Evolutionary conservation across 768 basidiomycete species (phyloP).

Genomic region (Tylopilus intermedius): DNA sequence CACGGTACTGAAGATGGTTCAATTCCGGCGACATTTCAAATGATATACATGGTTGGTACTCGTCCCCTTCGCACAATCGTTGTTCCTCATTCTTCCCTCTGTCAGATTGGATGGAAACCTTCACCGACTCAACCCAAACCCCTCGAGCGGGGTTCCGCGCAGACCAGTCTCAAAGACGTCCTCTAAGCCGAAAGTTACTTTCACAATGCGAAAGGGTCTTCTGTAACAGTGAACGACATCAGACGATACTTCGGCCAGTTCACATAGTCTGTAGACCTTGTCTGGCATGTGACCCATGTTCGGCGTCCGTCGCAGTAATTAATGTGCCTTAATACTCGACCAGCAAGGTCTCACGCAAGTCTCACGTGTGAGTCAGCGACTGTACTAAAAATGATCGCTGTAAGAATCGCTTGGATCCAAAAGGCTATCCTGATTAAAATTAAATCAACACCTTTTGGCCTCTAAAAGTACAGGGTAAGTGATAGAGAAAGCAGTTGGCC

Average conservation of each 20-base stretch:
- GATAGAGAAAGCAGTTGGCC: no score
- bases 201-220: not conserved
- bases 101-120: constrained; percentile 82
- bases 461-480: not conserved
- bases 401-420: not conserved
- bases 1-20: constrained; percentile 81
- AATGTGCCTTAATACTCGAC: not conserved
- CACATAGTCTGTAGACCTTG: not conserved
- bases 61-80: not conserved
- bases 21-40: constrained; percentile 92
- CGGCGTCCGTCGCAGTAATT: not conserved
- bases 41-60: constrained; percentile 80
- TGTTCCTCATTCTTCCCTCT: not conserved
- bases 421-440: not conserved
- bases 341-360: not conserved
- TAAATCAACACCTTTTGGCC: not conserved
- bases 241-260: not conserved
- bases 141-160: constrained; percentile 55
- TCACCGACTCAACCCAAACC: constrained; percentile 61
- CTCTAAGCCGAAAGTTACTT: constrained; percentile 29
- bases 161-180: constrained; percentile 59
- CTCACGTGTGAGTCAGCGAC: not conserved
- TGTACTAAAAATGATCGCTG: not conserved
- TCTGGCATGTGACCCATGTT: not conserved
- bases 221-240: not conserved